phyloP scores from a whole-genome alignment of 768 basidiomycete species.

The Kockovaella imperatae region DNA sequence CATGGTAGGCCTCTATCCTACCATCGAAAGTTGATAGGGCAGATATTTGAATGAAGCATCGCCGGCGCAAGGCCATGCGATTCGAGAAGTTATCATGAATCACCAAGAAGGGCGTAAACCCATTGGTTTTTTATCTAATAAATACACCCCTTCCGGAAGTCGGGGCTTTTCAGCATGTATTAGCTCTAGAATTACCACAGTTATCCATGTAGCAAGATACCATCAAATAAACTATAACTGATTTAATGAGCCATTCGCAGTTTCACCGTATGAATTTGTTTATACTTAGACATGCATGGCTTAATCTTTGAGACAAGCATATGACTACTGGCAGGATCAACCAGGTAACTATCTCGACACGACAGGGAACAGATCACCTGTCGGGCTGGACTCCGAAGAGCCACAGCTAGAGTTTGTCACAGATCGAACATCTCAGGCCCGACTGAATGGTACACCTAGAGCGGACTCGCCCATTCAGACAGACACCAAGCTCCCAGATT shows the following conservation, averaged over 20 bases:
- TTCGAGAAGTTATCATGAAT: conserved; percentile 70
- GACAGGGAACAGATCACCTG: background rate
- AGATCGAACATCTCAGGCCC: conserved; percentile 14
- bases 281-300: conserved; percentile 76
- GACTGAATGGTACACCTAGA: conserved; percentile 19
- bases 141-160: conserved; percentile 66
- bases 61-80: conserved; percentile 64
- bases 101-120: conserved; percentile 50
- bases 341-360: conserved; percentile 61
- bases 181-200: conserved; percentile 73
- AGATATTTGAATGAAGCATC: conserved; percentile 64
- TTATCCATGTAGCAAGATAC: conserved; percentile 68
- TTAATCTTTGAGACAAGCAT: conserved; percentile 79
- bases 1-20: conserved; percentile 69
- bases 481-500: conserved; percentile 47
- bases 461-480: conserved; percentile 17
- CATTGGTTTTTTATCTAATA: conserved; percentile 65
- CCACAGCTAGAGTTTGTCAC: conserved; percentile 13
- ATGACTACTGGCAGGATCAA: conserved; percentile 79
- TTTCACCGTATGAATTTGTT: conserved; percentile 66
- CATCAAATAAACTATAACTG: conserved; percentile 76
- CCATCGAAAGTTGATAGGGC: conserved; percentile 72
- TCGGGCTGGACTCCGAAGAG: conserved; percentile 12
- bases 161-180: conserved; percentile 64
- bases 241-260: conserved; percentile 77